phyloP scores from a whole-genome alignment of 108 stramenopile species.

The Seminavis robusta region DNA sequence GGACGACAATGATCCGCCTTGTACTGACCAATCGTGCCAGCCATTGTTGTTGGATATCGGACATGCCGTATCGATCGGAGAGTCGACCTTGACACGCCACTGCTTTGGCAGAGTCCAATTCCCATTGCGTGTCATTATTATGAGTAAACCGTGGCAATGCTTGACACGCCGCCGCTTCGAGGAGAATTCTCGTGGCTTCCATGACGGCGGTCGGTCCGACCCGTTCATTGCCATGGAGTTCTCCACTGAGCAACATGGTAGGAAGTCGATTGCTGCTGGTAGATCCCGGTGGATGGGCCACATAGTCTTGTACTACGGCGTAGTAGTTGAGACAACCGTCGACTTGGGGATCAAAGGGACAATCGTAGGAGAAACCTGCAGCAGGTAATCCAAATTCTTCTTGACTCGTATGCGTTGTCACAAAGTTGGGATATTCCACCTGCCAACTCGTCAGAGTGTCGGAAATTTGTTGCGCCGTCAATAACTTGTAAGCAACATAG shows the following conservation, averaged over 20 bases:
- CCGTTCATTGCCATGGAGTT: constrained; percentile 93
- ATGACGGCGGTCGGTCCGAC: constrained; percentile 82
- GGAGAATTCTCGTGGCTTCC: constrained; percentile 36
- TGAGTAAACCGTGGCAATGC: constrained; percentile 50
- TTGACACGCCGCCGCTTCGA: constrained; percentile 76
- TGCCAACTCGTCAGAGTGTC: too few relatives aligned
- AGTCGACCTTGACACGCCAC: too few relatives aligned
- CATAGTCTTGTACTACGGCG: constrained; percentile 69
- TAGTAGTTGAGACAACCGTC: constrained; percentile 78
- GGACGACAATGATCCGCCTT: constrained; percentile 80
- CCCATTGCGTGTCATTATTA: too few relatives aligned
- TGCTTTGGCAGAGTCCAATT: too few relatives aligned
- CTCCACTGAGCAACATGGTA: constrained; percentile 91
- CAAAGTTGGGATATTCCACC: constrained; percentile 54
- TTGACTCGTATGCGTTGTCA: constrained; percentile 63
- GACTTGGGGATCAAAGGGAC: constrained; percentile 34
- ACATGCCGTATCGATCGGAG: constrained; percentile 42
- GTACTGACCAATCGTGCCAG: constrained; percentile 78
- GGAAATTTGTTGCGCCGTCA: too few relatives aligned
- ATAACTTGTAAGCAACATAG: too few relatives aligned
- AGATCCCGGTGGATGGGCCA: constrained; percentile 65
- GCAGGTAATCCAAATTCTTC: constrained; percentile 66
- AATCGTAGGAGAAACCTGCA: constrained; percentile 54
- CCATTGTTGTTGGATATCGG: constrained; percentile 64
- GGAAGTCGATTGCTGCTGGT: constrained; percentile 56